A percentile compares a stretch with the other conserved stretches of the same genome.
Evolutionary conservation across 2,329 filamentous ascomycete species (phyloP).

Genomic region (Lasiodiplodia theobromae): DNA sequence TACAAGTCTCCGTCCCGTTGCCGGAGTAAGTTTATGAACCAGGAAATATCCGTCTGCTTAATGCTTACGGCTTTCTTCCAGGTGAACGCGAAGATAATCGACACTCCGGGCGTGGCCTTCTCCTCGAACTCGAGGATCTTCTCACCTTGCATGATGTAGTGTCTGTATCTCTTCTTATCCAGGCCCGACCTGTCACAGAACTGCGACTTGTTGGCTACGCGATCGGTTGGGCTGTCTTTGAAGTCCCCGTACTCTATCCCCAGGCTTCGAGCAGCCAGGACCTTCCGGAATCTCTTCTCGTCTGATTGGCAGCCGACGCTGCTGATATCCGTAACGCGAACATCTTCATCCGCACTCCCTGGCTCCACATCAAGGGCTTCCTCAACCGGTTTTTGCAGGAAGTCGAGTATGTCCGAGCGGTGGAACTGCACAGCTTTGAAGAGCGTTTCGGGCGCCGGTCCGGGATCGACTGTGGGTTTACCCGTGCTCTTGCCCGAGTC

Average conservation of each 20-base stretch:
- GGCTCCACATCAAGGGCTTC: background rate
- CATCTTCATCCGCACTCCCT: background rate
- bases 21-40: background rate
- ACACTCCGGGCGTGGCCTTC: background rate
- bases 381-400: background rate
- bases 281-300: conserved; percentile 3
- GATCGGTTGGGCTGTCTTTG: background rate
- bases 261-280: conserved; percentile 5
- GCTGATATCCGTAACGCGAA: background rate
- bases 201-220: background rate
- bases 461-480: background rate
- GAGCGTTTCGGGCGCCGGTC: background rate
- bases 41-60: background rate
- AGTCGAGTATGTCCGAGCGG: conserved; percentile 1
- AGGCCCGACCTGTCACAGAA: background rate
- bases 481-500: conserved; percentile 2
- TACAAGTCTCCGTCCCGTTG: background rate
- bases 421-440: background rate
- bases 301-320: background rate
- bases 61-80: conserved; percentile 2
- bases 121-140: background rate
- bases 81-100: conserved; percentile 3
- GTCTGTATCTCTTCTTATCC: background rate
- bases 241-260: background rate
- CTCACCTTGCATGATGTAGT: conserved; percentile 8